These are phyloP conservation scores for Coelastrella sp. DNA, from an alignment of 139 green algal species.

Conservation along the genomic window DNA sequence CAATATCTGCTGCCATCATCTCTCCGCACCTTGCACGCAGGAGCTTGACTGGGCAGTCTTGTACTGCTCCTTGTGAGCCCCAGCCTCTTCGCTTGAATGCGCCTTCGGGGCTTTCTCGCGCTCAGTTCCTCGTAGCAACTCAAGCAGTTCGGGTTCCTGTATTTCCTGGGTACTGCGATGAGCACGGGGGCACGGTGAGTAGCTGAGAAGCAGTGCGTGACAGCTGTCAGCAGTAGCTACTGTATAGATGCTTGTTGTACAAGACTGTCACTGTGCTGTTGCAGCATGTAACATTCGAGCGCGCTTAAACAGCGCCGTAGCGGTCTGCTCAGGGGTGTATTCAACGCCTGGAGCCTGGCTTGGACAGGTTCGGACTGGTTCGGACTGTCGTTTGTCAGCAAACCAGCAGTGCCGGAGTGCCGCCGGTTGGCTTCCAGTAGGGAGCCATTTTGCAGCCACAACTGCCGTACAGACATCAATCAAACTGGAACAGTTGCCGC, in stretches of 20 bases:
- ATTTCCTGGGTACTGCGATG: constrained; percentile 67
- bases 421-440: no score
- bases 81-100: constrained; percentile 62
- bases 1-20: no score
- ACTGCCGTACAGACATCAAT: no score
- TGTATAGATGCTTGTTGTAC: no score
- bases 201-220: neutral
- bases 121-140: constrained; percentile 77
- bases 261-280: no score
- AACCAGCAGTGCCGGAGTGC: neutral
- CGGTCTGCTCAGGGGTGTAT: no score
- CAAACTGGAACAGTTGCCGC: neutral
- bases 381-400: no score
- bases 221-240: constrained; percentile 1
- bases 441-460: no score
- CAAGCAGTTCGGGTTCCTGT: constrained; percentile 73
- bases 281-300: no score
- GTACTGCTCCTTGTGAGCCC: constrained; percentile 70
- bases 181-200: constrained; percentile 71
- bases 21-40: neutral
- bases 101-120: constrained; percentile 69
- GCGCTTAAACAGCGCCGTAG: no score
- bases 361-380: no score
- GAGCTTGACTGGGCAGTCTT: constrained; percentile 61
- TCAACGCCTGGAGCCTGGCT: no score